Base-by-base conservation (phyloP, 2,329 filamentous ascomycete genomes). In the Lachnellula subtilissima region DNA sequence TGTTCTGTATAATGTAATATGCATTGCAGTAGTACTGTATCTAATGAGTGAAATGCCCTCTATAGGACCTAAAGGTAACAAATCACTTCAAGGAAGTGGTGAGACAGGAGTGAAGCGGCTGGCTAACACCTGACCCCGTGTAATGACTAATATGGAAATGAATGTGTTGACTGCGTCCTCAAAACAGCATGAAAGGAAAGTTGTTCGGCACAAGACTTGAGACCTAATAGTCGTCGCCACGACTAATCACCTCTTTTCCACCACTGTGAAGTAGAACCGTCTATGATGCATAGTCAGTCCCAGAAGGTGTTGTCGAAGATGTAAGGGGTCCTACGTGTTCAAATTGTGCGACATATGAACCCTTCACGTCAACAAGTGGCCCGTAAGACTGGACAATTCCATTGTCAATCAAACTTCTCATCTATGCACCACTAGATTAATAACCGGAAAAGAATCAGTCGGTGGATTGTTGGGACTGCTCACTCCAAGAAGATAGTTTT, bases 361-460 rank as follows among this genome's bases (percentile, higher is more conserved):
- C 93, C 81, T 95, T 96, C 75, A 92, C 86, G 75, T 97, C 92
- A 65, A 88, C 86, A 65, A 97, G 78, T 32, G 92, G 92, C 40
- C 91, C 91, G 71, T 97, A 97, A 45, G 89, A 85, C 74, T 97
- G 89, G 45, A 97, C 89, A 65, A 97, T 88, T 56, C 91, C 91
- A 56, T 79, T 84, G 43, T 84, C 80, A 48, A 97, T 91, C 43
- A 97, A 79, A 69, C 86, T 93, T 75, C 96, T 96, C 72, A 97
- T 77, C 87, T 91, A 62, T 11, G 14, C 37, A 40, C 6, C 37
- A 5, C 5, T n/a, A 3, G 14, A 40, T 40, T 8, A 40, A n/a
- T 15, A 40, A 40, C 37, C 5, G 48, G 4, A 35, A 48, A 5
- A 5, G 3, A 32, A 32, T 2, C 8, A 6, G 32, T 23, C 1